phyloP scores from a whole-genome alignment of 805 yeast genomes.

The Nakazawaea wickerhamii region DNA sequence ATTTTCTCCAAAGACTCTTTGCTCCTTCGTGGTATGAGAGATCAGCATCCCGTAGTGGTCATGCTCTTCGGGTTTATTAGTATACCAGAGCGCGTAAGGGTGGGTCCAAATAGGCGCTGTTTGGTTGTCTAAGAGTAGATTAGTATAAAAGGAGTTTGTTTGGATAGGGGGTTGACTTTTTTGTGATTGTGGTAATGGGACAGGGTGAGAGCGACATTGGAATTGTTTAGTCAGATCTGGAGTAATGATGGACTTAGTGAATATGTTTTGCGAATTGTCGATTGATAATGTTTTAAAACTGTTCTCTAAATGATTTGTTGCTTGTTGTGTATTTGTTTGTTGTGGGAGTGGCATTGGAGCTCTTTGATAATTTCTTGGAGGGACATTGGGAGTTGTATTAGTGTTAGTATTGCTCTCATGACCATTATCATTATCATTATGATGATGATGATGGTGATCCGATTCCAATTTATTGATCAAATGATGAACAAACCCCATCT shows the following conservation, averaged over 20 bases:
- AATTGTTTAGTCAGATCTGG: constrained; percentile 17
- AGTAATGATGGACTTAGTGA: constrained; percentile 7
- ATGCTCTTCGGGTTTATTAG: constrained; percentile 35
- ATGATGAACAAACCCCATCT: constrained; percentile 4
- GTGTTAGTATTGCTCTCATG: neutral
- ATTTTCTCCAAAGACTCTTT: constrained; percentile 68
- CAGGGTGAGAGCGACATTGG: constrained; percentile 6
- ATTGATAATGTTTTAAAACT: neutral
- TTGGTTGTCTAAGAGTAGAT: constrained; percentile 61
- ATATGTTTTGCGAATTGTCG: neutral
- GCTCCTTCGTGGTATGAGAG: constrained; percentile 53
- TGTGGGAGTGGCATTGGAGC: constrained; percentile 10
- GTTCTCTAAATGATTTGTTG: neutral
- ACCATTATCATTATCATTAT: neutral
- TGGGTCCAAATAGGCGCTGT: constrained; percentile 74
- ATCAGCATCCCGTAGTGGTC: constrained; percentile 55
- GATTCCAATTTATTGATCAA: constrained; percentile 1
- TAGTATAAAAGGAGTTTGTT: constrained; percentile 77
- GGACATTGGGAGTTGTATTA: neutral
- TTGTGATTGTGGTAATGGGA: neutral
- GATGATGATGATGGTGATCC: neutral
- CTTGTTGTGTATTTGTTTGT: neutral
- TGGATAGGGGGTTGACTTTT: constrained; percentile 38
- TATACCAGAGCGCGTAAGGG: constrained; percentile 72
- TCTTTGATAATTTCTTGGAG: constrained; percentile 3